Base-by-base conservation (phyloP, 2,329 filamentous ascomycete genomes). In the Phoma sp. region DNA sequence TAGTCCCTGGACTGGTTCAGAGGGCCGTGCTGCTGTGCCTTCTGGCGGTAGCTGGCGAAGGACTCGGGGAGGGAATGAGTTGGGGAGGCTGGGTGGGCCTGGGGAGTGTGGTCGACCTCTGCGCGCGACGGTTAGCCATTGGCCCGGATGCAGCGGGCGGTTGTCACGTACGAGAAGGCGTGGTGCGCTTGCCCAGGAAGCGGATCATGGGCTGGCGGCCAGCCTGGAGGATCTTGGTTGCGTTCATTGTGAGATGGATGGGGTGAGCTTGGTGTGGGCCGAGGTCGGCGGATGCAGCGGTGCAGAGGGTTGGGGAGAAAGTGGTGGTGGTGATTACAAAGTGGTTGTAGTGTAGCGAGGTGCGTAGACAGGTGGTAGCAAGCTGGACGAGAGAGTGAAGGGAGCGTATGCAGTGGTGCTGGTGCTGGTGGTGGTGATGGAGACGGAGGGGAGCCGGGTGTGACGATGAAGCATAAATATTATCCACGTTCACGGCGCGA, bases 31-130 rank as follows among this genome's bases (percentile, higher is more conserved):
- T 91, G 89, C 77, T 90, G 88, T 56, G 88, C 89, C 74, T 88
- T 86, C 77, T 90, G 85, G 72, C 90, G 88, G 82, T 93, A 93
- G 68, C 84, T 83, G 74, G 88, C 89, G 80, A 93, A 93, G 57
- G 84, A 85, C 62, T 82, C 76, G 37, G 89, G 90, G 22, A 92
- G 87, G 31, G 81, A 77, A 68, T 85, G 79, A 32, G 81, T 82
- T 39, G 89, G 88, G 25, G 88, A 87, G 57, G 87, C 88, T 35
- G 90, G 90, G 80, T 92, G 90, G 65, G 85, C 84, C 64, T 86
- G 83, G 59, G 89, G 88, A 40, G 86, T 82, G 82, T 92, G 89
- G 81, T 92, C 89, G 71, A 92, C 71, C 67, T 87, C 89, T 92
- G 77, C 25, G 25, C 29, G 15, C 29, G 17, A 24, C 40, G 29